phyloP scores from a whole-genome alignment of 1,139 yeast species.

The Scheffersomyces titani region DNA sequence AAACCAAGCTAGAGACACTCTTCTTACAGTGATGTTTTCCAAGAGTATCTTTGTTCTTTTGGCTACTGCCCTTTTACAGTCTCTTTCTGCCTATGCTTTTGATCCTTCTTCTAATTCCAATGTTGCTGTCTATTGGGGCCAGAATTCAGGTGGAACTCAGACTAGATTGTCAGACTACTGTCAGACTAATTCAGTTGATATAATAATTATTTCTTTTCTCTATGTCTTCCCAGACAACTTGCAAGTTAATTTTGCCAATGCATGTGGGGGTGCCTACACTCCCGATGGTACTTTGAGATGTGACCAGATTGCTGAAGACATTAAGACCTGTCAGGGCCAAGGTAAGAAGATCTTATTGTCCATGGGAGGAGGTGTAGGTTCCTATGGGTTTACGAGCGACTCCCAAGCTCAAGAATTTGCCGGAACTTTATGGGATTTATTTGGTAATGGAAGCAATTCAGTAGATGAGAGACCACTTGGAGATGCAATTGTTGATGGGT shows the following conservation, averaged over 20 bases:
- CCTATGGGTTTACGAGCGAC: constrained; percentile 71
- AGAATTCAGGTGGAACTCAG: constrained; percentile 78
- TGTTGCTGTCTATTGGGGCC: constrained; percentile 91
- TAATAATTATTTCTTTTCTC: constrained; percentile 71
- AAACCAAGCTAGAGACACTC: background rate
- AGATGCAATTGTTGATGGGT: constrained; percentile 46
- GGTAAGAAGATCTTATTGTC: constrained; percentile 83
- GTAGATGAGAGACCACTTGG: constrained; percentile 70
- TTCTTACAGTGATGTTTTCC: constrained; percentile 2
- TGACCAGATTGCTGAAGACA: constrained; percentile 69
- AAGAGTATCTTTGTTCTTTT: constrained; percentile 7
- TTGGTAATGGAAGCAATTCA: constrained; percentile 54
- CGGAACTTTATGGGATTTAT: constrained; percentile 74
- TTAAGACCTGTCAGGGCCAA: constrained; percentile 72
- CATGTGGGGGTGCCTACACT: constrained; percentile 55
- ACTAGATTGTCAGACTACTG: constrained; percentile 68
- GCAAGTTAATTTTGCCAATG: constrained; percentile 67
- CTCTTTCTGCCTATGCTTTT: constrained; percentile 10
- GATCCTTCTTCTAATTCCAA: constrained; percentile 11
- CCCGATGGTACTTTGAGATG: constrained; percentile 59
- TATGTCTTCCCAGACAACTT: constrained; percentile 53
- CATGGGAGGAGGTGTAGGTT: constrained; percentile 84
- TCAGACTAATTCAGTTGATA: constrained; percentile 66
- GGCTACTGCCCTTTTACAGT: constrained; percentile 7
- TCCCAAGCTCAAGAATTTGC: constrained; percentile 71